phyloP scores from a whole-genome alignment of 2,329 filamentous ascomycete species.

The Botrytis fabae region DNA sequence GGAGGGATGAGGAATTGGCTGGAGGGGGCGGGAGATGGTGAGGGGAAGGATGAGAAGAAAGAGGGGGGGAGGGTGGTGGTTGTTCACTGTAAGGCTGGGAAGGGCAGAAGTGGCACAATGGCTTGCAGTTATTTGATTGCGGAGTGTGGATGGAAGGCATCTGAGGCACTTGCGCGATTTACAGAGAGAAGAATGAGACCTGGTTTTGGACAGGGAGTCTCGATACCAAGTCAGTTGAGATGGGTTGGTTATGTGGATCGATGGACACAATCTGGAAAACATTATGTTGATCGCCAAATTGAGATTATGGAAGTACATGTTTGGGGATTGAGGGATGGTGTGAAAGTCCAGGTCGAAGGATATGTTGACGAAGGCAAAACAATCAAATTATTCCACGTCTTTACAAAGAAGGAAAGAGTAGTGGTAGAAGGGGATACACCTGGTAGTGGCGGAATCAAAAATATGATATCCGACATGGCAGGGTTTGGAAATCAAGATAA shows the following conservation, averaged over 20 bases:
- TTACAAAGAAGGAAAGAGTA: slow-evolving; percentile 69
- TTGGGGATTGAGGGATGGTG: slow-evolving; percentile 84
- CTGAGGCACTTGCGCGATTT: slow-evolving; percentile 65
- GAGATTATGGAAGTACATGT: slow-evolving; percentile 88
- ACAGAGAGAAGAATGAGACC: slow-evolving; percentile 87
- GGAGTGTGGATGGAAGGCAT: slow-evolving; percentile 70
- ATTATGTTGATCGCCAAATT: slow-evolving; percentile 77
- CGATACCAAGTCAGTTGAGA: slow-evolving; percentile 87
- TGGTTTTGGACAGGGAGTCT: slow-evolving; percentile 84
- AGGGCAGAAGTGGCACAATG: slow-evolving; percentile 86
- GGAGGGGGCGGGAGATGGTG: slow-evolving; percentile 47
- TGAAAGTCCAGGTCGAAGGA: slow-evolving; percentile 83
- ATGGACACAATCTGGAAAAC: slow-evolving; percentile 74
- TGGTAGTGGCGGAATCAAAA: slow-evolving; percentile 50
- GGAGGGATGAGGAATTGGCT: slow-evolving; percentile 92
- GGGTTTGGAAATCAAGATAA: slow-evolving; percentile 38
- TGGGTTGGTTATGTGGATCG: slow-evolving; percentile 87
- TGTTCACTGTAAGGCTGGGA: slow-evolving; percentile 96
- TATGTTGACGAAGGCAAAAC: slow-evolving; percentile 86
- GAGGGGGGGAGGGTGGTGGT: slow-evolving; percentile 66
- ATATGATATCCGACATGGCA: slow-evolving; percentile 57
- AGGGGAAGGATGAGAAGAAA: slow-evolving; percentile 36
- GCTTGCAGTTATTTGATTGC: slow-evolving; percentile 88
- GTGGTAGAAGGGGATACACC: slow-evolving; percentile 61
- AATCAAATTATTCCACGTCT: slow-evolving; percentile 82